These are phyloP conservation scores for Apodospora peruviana DNA, from an alignment of 495 filamentous ascomycete genomes.

Conservation along the genomic window DNA sequence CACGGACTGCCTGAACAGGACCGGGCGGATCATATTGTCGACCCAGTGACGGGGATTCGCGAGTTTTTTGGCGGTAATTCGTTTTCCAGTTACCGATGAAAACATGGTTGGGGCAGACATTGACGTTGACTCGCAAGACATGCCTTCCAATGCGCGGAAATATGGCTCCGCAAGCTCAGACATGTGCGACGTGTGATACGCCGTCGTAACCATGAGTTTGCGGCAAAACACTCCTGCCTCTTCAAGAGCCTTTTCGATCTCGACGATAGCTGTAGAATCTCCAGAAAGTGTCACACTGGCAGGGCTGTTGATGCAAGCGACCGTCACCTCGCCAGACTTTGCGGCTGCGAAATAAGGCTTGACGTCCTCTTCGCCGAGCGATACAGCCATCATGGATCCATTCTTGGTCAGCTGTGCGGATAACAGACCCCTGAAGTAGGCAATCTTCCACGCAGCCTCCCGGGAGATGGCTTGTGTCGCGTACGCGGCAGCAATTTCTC, in stretches of 20 bases:
- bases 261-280: constrained; percentile 26
- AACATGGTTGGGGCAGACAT: constrained; percentile 25
- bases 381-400: constrained; percentile 35
- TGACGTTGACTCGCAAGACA: constrained; percentile 5
- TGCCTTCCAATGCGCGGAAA: constrained; percentile 13
- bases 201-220: constrained; percentile 28
- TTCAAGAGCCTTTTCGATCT: constrained; percentile 19
- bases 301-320: constrained; percentile 47
- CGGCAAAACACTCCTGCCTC: constrained; percentile 27
- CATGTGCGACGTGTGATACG: constrained; percentile 44
- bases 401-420: constrained; percentile 14
- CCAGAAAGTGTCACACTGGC: constrained; percentile 42
- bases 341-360: neutral
- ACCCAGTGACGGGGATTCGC: constrained; percentile 26
- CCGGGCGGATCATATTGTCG: constrained; percentile 34
- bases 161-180: constrained; percentile 32
- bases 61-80: constrained; percentile 9
- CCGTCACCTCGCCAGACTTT: neutral
- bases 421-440: constrained; percentile 33
- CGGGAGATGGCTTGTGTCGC: constrained; percentile 38
- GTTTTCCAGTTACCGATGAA: constrained; percentile 39
- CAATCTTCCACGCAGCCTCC: constrained; percentile 42
- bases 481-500: constrained; percentile 32
- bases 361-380: neutral
- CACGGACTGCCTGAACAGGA: constrained; percentile 33